These are phyloP conservation scores for Pleoardoris graminearum DNA, from an alignment of 2,329 filamentous ascomycete genomes.

Conservation along the genomic window DNA sequence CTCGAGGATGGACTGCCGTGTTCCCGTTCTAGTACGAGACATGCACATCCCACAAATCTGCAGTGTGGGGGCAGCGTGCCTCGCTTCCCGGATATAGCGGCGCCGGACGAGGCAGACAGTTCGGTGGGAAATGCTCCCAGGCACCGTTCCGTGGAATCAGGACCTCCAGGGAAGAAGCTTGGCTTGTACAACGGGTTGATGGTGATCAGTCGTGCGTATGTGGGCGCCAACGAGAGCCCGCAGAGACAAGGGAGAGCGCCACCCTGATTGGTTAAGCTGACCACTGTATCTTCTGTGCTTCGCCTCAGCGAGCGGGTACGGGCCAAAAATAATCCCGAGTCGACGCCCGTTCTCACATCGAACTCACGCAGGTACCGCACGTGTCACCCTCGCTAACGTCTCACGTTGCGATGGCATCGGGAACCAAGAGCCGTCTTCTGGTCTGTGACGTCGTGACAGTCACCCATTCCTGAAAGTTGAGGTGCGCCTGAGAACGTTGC, in stretches of 20 bases:
- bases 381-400: constrained; percentile 6
- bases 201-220: constrained; percentile 1
- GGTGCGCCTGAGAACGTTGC: constrained; percentile 3
- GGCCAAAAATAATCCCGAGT: constrained; percentile 6
- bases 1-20: not conserved
- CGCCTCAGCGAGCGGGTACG: constrained; percentile 2
- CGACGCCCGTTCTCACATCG: not conserved
- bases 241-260: not conserved
- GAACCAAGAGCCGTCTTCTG: constrained; percentile 3
- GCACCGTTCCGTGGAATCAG: not conserved
- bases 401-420: not conserved
- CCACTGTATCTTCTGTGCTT: constrained; percentile 3
- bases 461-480: constrained; percentile 10
- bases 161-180: not conserved
- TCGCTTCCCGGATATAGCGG: constrained; percentile 3
- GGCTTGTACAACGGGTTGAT: not conserved
- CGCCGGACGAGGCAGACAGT: constrained; percentile 4
- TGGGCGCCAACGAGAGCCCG: not conserved
- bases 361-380: constrained; percentile 5
- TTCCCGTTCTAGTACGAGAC: constrained; percentile 5
- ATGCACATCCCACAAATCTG: constrained; percentile 3
- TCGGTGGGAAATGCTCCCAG: not conserved
- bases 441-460: constrained; percentile 2
- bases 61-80: constrained; percentile 1
- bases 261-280: constrained; percentile 4